Evolutionary conservation across 495 filamentous ascomycete species (phyloP).

Genomic region (Gamarada debralockiae): DNA sequence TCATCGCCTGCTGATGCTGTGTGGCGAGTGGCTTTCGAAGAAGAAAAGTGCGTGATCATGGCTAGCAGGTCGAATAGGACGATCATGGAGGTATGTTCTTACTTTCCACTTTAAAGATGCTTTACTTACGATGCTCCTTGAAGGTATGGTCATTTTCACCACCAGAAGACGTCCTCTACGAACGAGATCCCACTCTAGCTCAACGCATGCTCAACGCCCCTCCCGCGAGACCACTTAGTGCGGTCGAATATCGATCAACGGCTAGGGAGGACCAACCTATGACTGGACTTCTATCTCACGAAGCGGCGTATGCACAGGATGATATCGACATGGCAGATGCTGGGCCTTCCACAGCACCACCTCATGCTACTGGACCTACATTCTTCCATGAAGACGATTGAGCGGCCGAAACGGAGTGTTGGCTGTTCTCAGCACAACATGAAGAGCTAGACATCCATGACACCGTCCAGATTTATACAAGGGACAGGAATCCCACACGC

Average conservation of each 20-base stretch:
- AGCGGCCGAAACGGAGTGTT: neutral
- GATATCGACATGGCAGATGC: conserved; percentile 25
- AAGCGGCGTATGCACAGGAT: conserved; percentile 3
- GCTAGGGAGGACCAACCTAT: conserved; percentile 19
- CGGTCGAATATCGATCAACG: conserved; percentile 18
- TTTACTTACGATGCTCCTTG: conserved; percentile 16
- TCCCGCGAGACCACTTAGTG: conserved; percentile 16
- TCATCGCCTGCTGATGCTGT: conserved; percentile 88
- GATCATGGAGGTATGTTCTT: conserved; percentile 84
- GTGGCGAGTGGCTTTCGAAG: conserved; percentile 97
- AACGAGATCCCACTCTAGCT: conserved; percentile 27
- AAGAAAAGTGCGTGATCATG: conserved; percentile 96
- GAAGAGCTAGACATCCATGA: too few relatives aligned
- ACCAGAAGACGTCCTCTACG: conserved; percentile 59
- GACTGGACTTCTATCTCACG: conserved; percentile 8
- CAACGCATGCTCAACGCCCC: conserved; percentile 16
- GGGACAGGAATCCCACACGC: too few relatives aligned
- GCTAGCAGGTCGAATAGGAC: conserved; percentile 77
- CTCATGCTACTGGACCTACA: conserved; percentile 23
- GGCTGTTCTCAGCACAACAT: neutral
- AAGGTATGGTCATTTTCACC: conserved; percentile 93
- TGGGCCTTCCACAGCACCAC: conserved; percentile 20
- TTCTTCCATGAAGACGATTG: conserved; percentile 42
- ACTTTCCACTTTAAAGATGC: neutral
- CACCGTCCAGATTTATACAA: too few relatives aligned